Conservation (phyloP, 116 monocot genomes). For the Papilionanthe hybrid region DNA sequence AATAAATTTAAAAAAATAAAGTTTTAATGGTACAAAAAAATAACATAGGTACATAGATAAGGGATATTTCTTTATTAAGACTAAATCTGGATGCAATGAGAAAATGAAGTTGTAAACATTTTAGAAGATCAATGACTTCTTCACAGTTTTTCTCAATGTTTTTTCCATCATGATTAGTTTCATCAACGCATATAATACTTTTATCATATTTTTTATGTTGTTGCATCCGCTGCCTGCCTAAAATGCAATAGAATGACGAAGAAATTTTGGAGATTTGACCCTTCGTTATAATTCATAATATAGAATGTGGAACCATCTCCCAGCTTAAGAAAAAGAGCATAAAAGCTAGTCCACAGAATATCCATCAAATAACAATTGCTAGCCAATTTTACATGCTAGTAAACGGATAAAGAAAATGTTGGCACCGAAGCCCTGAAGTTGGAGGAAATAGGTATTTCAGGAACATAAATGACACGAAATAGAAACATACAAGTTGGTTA, state of each 20-base stretch:
- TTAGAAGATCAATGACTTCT: neutral
- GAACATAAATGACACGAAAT: neutral
- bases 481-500: slow-evolving; percentile 44
- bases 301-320: neutral
- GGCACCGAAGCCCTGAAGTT: no score
- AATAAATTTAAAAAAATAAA: neutral
- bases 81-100: neutral
- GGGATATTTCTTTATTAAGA: neutral
- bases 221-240: no score
- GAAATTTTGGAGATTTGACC: no score
- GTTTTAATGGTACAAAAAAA: neutral
- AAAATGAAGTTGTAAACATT: neutral
- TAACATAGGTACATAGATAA: neutral
- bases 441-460: neutral
- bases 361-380: neutral
- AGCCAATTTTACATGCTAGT: neutral
- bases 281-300: neutral
- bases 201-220: no score
- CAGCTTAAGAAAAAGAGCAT: neutral
- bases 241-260: no score
- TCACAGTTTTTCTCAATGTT: neutral
- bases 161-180: no score
- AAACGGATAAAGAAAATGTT: neutral
- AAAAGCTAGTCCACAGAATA: neutral
- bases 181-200: no score